Evolutionary conservation across 2,329 filamentous ascomycete genomes (phyloP).

Genomic region (Graphilbum ipis-grandicollis): DNA sequence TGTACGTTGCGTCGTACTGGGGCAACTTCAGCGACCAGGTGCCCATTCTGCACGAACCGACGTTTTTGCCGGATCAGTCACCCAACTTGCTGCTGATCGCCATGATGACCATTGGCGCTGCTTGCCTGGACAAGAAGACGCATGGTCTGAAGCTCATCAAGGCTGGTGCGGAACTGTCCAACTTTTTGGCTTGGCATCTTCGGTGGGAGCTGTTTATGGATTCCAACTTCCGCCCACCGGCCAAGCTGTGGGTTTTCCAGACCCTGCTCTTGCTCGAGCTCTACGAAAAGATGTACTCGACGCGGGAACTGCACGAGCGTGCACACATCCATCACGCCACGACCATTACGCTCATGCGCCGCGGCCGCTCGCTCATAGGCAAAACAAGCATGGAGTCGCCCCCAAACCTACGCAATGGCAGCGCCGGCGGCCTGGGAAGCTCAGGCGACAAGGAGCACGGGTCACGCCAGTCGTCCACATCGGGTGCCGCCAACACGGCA

Average conservation of each 20-base stretch:
- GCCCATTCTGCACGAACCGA: constrained; percentile 86
- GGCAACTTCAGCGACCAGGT: constrained; percentile 85
- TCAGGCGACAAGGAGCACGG: constrained; percentile 27
- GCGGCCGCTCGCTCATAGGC: constrained; percentile 79
- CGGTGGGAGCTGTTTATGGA: constrained; percentile 94
- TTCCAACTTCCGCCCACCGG: constrained; percentile 72
- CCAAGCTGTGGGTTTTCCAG: constrained; percentile 93
- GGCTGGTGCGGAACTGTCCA: constrained; percentile 66
- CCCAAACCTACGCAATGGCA: constrained; percentile 50
- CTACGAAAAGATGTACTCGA: constrained; percentile 97
- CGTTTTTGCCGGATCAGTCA: constrained; percentile 75
- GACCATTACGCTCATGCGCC: constrained; percentile 84
- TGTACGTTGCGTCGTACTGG: constrained; percentile 89
- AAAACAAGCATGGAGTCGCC: constrained; percentile 73
- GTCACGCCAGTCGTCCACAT: constrained; percentile 43
- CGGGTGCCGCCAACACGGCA: constrained; percentile 46
- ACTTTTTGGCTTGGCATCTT: constrained; percentile 85
- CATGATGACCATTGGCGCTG: constrained; percentile 85
- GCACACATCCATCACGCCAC: constrained; percentile 96
- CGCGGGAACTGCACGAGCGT: constrained; percentile 75
- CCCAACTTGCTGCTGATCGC: constrained; percentile 71
- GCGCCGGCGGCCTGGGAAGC: constrained; percentile 24
- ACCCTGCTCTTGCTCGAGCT: constrained; percentile 74
- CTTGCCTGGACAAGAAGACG: constrained; percentile 70
- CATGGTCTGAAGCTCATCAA: constrained; percentile 59